Evolutionary conservation across 176 grass and related monocot species (phyloP), one percentile per base, ranked within the genome.

Genomic region (Oryza meridionalis): DNA sequence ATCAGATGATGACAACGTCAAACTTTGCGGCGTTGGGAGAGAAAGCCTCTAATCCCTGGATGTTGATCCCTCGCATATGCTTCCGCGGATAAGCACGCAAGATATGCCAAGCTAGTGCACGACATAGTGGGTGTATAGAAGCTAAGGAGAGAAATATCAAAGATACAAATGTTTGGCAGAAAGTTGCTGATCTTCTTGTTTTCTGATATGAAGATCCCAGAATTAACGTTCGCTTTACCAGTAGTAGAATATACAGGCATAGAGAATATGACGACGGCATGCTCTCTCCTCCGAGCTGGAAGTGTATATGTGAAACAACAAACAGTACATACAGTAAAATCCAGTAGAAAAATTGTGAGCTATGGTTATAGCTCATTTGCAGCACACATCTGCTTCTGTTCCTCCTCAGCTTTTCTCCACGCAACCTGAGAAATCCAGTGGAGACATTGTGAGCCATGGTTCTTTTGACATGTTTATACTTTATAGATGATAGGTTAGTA

Each of bases 331-430:
- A 58, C 4, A 78, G 65, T 44, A 47, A 72, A 58, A 47, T 40
- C 38, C 38, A 40, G 38, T 40, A 40, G 38, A 40, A 9, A 40
- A 0, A 40, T 40, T 40, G 38, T 40, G 38, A 40, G 38, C 38
- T 40, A 38, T 38, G 37, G 37, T 38, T 38, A 38, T 38, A 45
- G 14, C 17, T 86, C 50, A 15, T 11, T 49, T 16, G 74, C 66
- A 64, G 74, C 37, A 72, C 47, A 25, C 21, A 67, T 79, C 2
- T 70, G 61, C 66, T 88, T 76, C 49, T 94, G 88, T 68, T 94
- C 89, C 49, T 88, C 82, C 73, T 97, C 96, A 9, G 81, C 62
- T 66, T 81, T 87, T 88, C 71, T 96, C 91, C 89, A 99, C 43
- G 87, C 93, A 55, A 79, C 87, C 96, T 96, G 79, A 43, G 63